These are phyloP conservation scores for Phytophthora megakarya DNA, from an alignment of 352 stramenopile species.

Conservation along the genomic window DNA sequence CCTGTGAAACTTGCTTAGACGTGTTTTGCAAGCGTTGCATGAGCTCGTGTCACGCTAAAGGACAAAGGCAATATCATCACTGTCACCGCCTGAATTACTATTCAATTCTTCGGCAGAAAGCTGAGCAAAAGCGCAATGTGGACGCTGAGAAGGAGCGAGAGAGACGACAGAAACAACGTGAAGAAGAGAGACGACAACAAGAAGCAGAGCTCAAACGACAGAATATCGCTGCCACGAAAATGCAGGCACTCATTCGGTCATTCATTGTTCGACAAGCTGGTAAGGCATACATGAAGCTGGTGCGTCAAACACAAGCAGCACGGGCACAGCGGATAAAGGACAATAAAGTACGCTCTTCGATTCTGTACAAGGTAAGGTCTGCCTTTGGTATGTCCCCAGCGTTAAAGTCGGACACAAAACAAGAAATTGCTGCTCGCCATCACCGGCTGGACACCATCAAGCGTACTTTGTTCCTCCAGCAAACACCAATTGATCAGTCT, in stretches of 20 bases:
- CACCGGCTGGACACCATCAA: slow-evolving; percentile 52
- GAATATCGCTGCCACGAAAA: slow-evolving; percentile 43
- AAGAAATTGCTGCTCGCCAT: slow-evolving; percentile 44
- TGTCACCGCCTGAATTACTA: slow-evolving; percentile 72
- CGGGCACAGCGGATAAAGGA: slow-evolving; percentile 51
- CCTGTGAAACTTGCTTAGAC: slow-evolving; percentile 64
- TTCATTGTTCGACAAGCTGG: slow-evolving; percentile 42
- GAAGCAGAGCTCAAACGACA: slow-evolving; percentile 25
- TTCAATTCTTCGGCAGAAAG: slow-evolving; percentile 59
- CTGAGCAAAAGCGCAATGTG: slow-evolving; percentile 38
- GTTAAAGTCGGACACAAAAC: slow-evolving; percentile 62
- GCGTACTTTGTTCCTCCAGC: slow-evolving; percentile 52
- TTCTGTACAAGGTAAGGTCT: slow-evolving; percentile 48
- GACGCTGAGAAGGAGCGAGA: slow-evolving; percentile 47
- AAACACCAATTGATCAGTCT: slow-evolving; percentile 12
- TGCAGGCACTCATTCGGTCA: slow-evolving; percentile 45
- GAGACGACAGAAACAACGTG: slow-evolving; percentile 26
- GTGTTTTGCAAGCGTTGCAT: slow-evolving; percentile 77
- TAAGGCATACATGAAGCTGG: slow-evolving; percentile 55
- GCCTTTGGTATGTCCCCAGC: slow-evolving; percentile 43
- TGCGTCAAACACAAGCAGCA: slow-evolving; percentile 52
- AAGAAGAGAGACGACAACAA: slow-evolving; percentile 29
- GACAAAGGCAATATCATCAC: slow-evolving; percentile 57
- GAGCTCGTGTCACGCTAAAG: slow-evolving; percentile 56
- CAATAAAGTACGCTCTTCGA: slow-evolving; percentile 38